phyloP scores from a whole-genome alignment of 2,329 filamentous ascomycete species.

The Elsinoe arachidis region DNA sequence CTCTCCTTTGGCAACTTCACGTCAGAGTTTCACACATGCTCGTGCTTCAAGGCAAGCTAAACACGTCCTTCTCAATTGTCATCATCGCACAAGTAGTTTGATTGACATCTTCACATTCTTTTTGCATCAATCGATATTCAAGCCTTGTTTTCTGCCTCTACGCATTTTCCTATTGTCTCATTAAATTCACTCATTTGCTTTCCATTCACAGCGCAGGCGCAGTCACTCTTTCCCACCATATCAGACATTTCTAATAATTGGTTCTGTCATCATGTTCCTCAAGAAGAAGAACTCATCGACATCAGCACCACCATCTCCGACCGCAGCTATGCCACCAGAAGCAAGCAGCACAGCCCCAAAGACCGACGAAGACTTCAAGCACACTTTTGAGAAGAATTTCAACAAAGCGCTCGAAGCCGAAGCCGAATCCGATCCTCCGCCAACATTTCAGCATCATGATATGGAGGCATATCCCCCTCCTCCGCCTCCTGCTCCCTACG shows the following conservation, averaged over 20 bases:
- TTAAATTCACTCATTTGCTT: background rate
- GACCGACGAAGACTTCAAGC: constrained; percentile 18
- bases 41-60: background rate
- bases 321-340: background rate
- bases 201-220: constrained; percentile 6
- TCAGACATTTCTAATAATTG: background rate
- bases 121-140: background rate
- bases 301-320: background rate
- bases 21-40: background rate
- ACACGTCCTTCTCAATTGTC: background rate
- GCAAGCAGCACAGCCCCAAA: background rate
- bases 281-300: background rate
- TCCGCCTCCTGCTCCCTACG: constrained; percentile 20
- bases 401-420: constrained; percentile 27
- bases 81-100: background rate
- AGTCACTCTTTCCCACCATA: background rate
- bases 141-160: background rate
- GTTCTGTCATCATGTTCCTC: background rate
- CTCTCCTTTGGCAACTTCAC: background rate
- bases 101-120: background rate
- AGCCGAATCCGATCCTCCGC: constrained; percentile 11
- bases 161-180: background rate
- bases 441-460: constrained; percentile 19
- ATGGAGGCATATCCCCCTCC: constrained; percentile 18
- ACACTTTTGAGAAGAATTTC: constrained; percentile 25